Evolutionary conservation across 1,284 basidiomycete species (phyloP).

Genomic region (Lignosus rhinocerotis): DNA sequence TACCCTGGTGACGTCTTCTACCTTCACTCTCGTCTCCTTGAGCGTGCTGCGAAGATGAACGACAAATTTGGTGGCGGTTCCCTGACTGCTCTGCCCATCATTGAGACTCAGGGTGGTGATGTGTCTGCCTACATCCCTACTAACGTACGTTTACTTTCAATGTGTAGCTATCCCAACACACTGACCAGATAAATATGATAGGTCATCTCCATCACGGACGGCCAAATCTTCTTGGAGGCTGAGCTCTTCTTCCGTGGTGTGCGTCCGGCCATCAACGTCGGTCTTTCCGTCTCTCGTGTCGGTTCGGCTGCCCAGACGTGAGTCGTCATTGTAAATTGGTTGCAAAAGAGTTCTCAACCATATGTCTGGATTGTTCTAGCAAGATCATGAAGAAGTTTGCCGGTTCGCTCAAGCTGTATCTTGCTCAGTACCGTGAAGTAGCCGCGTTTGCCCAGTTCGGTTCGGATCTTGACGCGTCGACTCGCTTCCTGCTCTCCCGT

Average conservation of each 20-base stretch:
- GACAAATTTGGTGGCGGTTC: slow-evolving; percentile 98
- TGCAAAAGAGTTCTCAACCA: neutral
- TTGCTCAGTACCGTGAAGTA: slow-evolving; percentile 99
- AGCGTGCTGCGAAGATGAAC: slow-evolving; percentile 99
- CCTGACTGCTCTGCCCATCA: slow-evolving; percentile 97
- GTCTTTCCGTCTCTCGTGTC: slow-evolving; percentile 99
- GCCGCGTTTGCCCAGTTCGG: slow-evolving; percentile 99
- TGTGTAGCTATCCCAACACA: neutral
- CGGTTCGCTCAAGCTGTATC: slow-evolving; percentile 99
- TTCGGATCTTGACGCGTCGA: slow-evolving; percentile 99
- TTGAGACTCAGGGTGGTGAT: slow-evolving; percentile 99
- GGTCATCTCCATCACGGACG: slow-evolving; percentile 98
- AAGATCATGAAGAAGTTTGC: slow-evolving; percentile 99
- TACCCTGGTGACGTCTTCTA: slow-evolving; percentile 99
- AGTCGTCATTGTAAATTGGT: neutral
- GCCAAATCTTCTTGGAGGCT: slow-evolving; percentile 99
- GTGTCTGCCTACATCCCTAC: slow-evolving; percentile 97
- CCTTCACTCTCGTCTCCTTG: slow-evolving; percentile 99
- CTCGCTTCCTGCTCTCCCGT: slow-evolving; percentile 95
- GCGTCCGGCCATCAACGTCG: slow-evolving; percentile 99
- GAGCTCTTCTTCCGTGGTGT: slow-evolving; percentile 99
- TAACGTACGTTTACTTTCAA: slow-evolving; percentile 52
- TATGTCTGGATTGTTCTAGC: slow-evolving; percentile 36
- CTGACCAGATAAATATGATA: slow-evolving; percentile 27
- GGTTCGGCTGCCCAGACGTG: slow-evolving; percentile 99